Conservation (phyloP, 179 eudicot species). For the Spinacia oleracea region DNA sequence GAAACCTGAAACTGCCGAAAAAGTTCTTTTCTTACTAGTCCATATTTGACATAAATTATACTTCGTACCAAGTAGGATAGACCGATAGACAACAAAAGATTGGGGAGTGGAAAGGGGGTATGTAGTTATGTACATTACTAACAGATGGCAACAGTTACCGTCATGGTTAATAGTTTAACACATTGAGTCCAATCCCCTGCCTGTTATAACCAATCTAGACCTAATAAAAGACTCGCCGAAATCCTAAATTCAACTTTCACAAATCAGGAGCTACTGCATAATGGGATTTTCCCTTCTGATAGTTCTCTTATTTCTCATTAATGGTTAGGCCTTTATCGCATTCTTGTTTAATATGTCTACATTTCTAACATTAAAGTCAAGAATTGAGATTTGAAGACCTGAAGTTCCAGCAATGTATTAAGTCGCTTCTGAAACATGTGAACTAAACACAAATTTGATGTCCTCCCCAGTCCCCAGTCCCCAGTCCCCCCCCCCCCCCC, state of each 20-base stretch:
- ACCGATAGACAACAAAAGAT: background rate
- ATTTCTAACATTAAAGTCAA: background rate
- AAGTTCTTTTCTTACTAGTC: conserved; percentile 6
- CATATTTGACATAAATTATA: background rate
- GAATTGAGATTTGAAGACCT: background rate
- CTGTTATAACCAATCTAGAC: no score
- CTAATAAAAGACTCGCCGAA: background rate
- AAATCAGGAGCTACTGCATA: background rate
- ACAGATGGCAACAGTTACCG: background rate
- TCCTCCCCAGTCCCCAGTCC: background rate
- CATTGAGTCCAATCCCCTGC: no score
- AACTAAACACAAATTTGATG: background rate
- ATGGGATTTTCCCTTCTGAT: background rate
- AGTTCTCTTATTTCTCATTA: background rate
- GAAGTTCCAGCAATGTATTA: background rate
- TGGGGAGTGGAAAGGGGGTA: background rate
- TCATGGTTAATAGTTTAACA: background rate
- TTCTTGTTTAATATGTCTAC: background rate
- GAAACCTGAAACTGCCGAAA: conserved; percentile 5
- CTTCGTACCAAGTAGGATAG: background rate
- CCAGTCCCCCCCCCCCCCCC: background rate
- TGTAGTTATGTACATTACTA: background rate
- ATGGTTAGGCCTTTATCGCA: background rate
- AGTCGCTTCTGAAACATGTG: background rate
- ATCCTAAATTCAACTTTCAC: background rate